These are phyloP conservation scores for Solanum virginianum DNA, from an alignment of 257 asterid genomes.

Conservation along the genomic window DNA sequence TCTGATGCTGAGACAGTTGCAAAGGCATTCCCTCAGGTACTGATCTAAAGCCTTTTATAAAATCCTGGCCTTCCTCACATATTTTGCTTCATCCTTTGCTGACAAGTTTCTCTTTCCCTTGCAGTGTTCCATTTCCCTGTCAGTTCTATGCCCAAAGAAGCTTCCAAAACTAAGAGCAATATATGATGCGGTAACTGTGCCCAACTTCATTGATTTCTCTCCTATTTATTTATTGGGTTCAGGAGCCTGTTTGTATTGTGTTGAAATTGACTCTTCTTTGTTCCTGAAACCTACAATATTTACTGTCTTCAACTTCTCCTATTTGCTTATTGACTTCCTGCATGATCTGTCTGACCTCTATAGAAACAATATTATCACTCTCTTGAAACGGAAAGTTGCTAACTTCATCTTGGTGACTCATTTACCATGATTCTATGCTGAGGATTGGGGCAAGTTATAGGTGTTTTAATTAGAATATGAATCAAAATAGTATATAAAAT, in stretches of 20 bases:
- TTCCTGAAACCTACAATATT: not conserved
- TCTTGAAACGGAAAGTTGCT: not conserved
- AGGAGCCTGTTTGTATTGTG: not conserved
- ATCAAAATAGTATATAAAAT: not conserved
- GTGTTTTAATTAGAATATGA: not conserved
- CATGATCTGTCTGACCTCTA: not conserved
- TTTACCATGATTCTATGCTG: not conserved
- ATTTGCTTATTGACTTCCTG: not conserved
- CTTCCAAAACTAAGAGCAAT: conserved; percentile 77
- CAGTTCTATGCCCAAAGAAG: conserved; percentile 90
- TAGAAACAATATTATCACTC: not conserved
- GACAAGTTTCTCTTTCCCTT: conserved; percentile 3
- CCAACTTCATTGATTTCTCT: not conserved
- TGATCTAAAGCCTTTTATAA: not conserved
- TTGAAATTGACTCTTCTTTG: not conserved
- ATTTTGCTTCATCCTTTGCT: not conserved
- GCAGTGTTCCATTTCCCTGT: conserved; percentile 83
- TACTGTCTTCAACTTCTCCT: not conserved
- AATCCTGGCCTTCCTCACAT: not conserved
- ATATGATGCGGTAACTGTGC: conserved; percentile 56
- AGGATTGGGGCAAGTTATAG: not conserved
- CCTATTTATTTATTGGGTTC: not conserved
- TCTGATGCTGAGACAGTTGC: conserved; percentile 89
- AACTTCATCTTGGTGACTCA: not conserved
- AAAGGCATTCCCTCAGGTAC: conserved; percentile 76